Conservation (phyloP, 352 stramenopile species). For the Detonula confervacea region DNA sequence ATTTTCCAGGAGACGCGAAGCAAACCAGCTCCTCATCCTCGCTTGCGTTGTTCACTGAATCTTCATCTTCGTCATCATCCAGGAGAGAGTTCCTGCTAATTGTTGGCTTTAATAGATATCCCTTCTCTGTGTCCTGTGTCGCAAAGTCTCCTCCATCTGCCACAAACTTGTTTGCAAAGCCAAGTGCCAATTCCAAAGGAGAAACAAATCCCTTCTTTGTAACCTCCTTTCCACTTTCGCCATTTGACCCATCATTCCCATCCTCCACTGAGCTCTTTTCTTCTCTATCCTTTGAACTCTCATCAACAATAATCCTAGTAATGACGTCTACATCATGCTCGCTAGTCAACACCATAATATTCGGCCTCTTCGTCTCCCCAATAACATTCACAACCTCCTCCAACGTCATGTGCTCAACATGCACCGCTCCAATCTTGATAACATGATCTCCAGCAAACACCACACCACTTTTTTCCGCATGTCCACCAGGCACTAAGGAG, state of each 20-base stretch:
- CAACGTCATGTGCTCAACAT: constrained; percentile 77
- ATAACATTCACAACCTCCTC: constrained; percentile 71
- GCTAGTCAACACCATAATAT: constrained; percentile 68
- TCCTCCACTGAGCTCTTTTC: constrained; percentile 4
- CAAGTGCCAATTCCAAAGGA: constrained; percentile 62
- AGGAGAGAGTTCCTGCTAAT: constrained; percentile 45
- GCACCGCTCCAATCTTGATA: constrained; percentile 65
- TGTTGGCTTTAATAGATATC: constrained; percentile 10
- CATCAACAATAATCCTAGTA: constrained; percentile 1
- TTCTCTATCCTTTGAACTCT: background rate
- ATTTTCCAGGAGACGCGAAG: constrained; percentile 30
- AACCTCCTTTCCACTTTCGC: constrained; percentile 24
- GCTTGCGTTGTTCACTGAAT: background rate
- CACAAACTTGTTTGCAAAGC: constrained; percentile 50
- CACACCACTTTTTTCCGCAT: constrained; percentile 68
- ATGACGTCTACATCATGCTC: constrained; percentile 46
- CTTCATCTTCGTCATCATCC: constrained; percentile 34
- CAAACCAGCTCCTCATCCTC: constrained; percentile 37
- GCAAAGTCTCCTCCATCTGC: constrained; percentile 27
- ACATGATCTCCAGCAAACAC: constrained; percentile 72
- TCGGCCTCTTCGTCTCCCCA: constrained; percentile 60
- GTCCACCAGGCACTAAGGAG: constrained; percentile 66
- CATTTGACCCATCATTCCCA: constrained; percentile 37
- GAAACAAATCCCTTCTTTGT: constrained; percentile 39
- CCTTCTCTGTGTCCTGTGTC: background rate